A percentile compares a stretch with the other conserved stretches of the same genome.
These are phyloP conservation scores for Blepharisma japonicum DNA, from an alignment of 73 alveolate genomes.

Conservation along the genomic window DNA sequence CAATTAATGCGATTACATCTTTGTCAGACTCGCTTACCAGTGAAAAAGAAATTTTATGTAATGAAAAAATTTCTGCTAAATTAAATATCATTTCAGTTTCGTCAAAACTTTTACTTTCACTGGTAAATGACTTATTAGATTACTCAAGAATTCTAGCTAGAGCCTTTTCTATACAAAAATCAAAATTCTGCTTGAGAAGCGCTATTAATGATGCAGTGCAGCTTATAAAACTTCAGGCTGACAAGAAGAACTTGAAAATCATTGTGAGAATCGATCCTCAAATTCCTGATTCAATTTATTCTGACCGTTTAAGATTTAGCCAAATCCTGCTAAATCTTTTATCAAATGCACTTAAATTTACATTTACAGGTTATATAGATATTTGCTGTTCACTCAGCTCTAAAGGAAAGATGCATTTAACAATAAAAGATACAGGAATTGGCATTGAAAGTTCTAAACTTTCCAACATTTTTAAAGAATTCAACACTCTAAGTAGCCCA, in stretches of 20 bases:
- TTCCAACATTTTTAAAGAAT: background rate
- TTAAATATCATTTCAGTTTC: conserved; percentile 27
- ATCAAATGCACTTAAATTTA: conserved; percentile 45
- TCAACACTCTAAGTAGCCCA: background rate
- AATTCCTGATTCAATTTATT: conserved; percentile 24
- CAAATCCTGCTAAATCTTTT: conserved; percentile 42
- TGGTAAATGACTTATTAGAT: conserved; percentile 47
- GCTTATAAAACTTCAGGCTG: background rate
- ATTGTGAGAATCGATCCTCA: background rate
- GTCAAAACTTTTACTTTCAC: conserved; percentile 21
- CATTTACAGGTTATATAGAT: conserved; percentile 39
- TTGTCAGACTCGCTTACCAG: background rate
- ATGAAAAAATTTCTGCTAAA: background rate
- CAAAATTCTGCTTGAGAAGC: background rate
- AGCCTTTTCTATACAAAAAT: conserved; percentile 18
- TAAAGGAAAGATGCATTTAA: background rate
- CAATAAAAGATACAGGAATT: conserved; percentile 1
- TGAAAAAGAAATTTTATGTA: background rate
- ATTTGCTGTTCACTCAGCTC: background rate
- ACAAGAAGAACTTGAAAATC: too few species aligned
- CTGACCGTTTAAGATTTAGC: conserved; percentile 39
- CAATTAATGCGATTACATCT: background rate
- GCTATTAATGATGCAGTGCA: background rate
- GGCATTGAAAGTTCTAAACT: background rate
- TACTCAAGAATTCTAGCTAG: conserved; percentile 36